phyloP scores from a whole-genome alignment of 495 filamentous ascomycete genomes.

The Podospora bellae-mahoneyi region DNA sequence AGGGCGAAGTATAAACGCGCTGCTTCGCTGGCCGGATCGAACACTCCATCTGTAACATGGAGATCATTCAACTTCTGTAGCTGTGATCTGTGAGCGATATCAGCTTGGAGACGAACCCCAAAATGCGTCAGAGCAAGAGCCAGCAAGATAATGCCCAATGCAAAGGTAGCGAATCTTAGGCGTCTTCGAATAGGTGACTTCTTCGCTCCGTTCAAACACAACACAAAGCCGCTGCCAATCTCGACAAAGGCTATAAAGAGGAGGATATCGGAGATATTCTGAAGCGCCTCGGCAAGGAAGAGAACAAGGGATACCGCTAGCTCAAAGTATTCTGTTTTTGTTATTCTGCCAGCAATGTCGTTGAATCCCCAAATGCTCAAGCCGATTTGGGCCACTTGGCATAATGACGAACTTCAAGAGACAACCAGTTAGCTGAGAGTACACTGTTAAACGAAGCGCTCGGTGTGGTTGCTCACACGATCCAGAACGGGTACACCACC shows the following conservation, averaged over 20 bases:
- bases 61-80: no score
- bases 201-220: slow-evolving; percentile 14
- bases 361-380: neutral
- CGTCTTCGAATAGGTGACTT: neutral
- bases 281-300: slow-evolving; percentile 6
- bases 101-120: neutral
- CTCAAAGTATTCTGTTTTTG: neutral
- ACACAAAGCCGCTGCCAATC: slow-evolving; percentile 23
- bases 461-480: slow-evolving; percentile 19
- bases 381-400: neutral
- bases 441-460: neutral
- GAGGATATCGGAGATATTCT: slow-evolving; percentile 17
- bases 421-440: slow-evolving; percentile 5
- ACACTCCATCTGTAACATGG: no score
- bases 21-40: neutral
- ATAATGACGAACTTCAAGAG: neutral
- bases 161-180: slow-evolving; percentile 11
- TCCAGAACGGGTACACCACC: slow-evolving; percentile 20
- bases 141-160: slow-evolving; percentile 11
- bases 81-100: neutral
- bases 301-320: neutral
- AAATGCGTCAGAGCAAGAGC: slow-evolving; percentile 12
- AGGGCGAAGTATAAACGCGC: neutral
- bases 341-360: neutral
- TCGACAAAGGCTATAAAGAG: slow-evolving; percentile 26